Conservation (phyloP, 768 basidiomycete genomes). For the Amanita phalloides region DNA sequence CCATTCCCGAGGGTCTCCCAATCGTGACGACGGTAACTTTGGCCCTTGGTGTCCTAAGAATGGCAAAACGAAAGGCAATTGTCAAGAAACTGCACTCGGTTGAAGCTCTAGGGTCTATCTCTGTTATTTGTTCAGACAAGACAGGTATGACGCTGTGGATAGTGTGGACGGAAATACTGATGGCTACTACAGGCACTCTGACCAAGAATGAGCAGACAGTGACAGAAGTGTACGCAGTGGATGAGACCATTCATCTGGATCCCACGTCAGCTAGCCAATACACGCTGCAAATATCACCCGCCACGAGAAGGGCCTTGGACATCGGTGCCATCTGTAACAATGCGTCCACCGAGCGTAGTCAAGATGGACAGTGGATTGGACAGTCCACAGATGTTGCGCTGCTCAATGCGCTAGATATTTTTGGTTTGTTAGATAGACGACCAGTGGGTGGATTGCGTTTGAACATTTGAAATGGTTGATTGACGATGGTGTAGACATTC, state of each 20-base stretch:
- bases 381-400: constrained; percentile 93
- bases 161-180: neutral
- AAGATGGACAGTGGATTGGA: constrained; percentile 67
- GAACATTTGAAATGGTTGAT: neutral
- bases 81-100: constrained; percentile 96
- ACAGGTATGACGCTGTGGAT: constrained; percentile 45
- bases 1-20: constrained; percentile 93
- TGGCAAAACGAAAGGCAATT: constrained; percentile 92
- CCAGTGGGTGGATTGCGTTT: constrained; percentile 33
- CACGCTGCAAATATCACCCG: constrained; percentile 38
- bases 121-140: constrained; percentile 97
- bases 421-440: constrained; percentile 62
- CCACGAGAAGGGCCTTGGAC: constrained; percentile 64
- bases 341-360: constrained; percentile 51
- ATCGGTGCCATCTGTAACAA: constrained; percentile 90
- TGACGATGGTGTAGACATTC: constrained; percentile 39
- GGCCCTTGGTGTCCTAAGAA: constrained; percentile 86
- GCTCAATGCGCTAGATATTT: constrained; percentile 62
- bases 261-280: constrained; percentile 29
- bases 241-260: constrained; percentile 66
- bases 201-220: constrained; percentile 97
- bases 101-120: constrained; percentile 87
- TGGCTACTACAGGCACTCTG: constrained; percentile 54
- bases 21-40: constrained; percentile 97
- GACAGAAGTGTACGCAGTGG: constrained; percentile 78